Evolutionary conservation across 2,329 filamentous ascomycete genomes (phyloP), one percentile per base, ranked within the genome.

Genomic region (Mycosphaerella arachidis): DNA sequence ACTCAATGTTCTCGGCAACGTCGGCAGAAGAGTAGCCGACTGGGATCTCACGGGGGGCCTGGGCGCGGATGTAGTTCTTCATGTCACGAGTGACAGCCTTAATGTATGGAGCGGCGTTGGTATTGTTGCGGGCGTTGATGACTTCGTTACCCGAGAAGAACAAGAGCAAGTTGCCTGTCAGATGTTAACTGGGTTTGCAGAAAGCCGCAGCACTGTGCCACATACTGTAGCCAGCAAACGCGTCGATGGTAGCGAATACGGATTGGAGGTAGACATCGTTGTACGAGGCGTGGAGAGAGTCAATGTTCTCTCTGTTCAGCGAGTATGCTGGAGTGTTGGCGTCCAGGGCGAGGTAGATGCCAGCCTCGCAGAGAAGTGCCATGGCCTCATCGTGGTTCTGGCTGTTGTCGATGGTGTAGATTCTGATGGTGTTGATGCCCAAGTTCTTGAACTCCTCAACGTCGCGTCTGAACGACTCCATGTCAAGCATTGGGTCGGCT

Each of bases 361-460:
- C 90, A 61, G 91, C 92, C 67, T 90, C 89, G 55, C 86, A 86
- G 62, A 96, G 82, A 54, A 84, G 81, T 60, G 82, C 78, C 92
- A 97, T 97, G 79, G 92, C 96, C 63, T 86, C 83, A 68, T 92
- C 86, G 77, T 97, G 92, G 75, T 88, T 77, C 68, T 81, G 77
- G 57, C 86, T 86, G 83, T 96, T 96, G 81, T 97, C 92, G 68
- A 94, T 86, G n/a, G 89, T 91, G 82, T 96, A 96, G 64, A 96
- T 89, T 75, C 92, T 91, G 73, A 96, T 83, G 18, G 91, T 91
- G 82, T 97, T 97, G 78, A 96, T 80, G 55, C 91, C 91, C 53
- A 96, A 82, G 65, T 91, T 83, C 79, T 89, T 84, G 85, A 96
- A 95, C 72, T 89, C 81, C 59, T 79, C 77, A 68, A 96, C 88